Percentiles rank a stretch among this genome's conserved stretches.
Conservation (phyloP, 805 yeast genomes). For the Suhomyces prunicola region DNA sequence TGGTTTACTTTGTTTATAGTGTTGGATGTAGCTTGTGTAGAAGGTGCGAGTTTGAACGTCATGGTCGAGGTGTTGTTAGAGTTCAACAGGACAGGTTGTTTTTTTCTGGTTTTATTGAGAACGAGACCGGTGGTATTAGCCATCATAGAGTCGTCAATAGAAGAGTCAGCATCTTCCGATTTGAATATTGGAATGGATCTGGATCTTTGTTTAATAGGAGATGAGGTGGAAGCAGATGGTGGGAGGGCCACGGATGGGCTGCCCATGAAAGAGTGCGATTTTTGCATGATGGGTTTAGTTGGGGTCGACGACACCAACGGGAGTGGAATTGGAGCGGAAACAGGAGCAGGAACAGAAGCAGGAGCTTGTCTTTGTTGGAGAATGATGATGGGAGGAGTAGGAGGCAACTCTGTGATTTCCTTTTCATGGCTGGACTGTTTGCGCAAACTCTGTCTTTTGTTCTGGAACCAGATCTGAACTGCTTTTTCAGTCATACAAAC, state of each 20-base stretch:
- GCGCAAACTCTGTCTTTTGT: conserved; percentile 80
- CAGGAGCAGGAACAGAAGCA: conserved; percentile 27
- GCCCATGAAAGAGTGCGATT: conserved; percentile 11
- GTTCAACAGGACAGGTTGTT: conserved; percentile 32
- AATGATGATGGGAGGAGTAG: conserved; percentile 28
- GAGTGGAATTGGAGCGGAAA: conserved; percentile 34
- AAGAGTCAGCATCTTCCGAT: conserved; percentile 12
- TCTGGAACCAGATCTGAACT: conserved; percentile 98
- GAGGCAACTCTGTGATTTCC: conserved; percentile 43
- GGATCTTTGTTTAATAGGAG: conserved; percentile 7
- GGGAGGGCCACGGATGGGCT: conserved; percentile 4
- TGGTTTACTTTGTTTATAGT: conserved; percentile 21
- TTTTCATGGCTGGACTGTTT: conserved; percentile 40
- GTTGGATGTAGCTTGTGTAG: neutral
- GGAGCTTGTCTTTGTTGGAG: conserved; percentile 24
- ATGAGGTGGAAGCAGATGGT: neutral
- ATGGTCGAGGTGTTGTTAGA: conserved; percentile 26
- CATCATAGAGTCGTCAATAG: conserved; percentile 15
- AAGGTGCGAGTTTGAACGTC: conserved; percentile 37
- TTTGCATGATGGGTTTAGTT: conserved; percentile 10
- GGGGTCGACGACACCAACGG: conserved; percentile 14
- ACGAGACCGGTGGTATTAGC: conserved; percentile 10
- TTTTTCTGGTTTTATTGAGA: conserved; percentile 30
- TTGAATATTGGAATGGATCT: conserved; percentile 7
- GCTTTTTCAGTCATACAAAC: conserved; percentile 97